These are phyloP conservation scores for Brasenia schreberi DNA, from an alignment of 164 flowering plant genomes.

Conservation along the genomic window DNA sequence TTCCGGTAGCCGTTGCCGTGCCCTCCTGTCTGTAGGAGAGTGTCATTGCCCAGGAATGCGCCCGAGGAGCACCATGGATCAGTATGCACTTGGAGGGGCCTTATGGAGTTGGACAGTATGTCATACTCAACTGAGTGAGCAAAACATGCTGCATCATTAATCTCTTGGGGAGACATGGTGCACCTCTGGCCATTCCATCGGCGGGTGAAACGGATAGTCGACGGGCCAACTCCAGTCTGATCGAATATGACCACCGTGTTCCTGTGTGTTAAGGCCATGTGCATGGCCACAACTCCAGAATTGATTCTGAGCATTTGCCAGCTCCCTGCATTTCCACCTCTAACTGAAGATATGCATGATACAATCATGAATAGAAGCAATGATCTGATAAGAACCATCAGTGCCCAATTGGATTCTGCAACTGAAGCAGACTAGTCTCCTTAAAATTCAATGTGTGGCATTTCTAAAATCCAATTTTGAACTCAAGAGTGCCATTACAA, in stretches of 20 bases:
- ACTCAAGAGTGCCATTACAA: no score
- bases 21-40: constrained; percentile 52
- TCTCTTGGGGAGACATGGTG: background rate
- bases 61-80: constrained; percentile 80
- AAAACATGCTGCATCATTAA: constrained; percentile 33
- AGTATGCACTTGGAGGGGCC: constrained; percentile 35
- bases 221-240: constrained; percentile 31
- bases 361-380: background rate
- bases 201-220: constrained; percentile 20
- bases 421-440: no score
- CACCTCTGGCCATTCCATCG: constrained; percentile 18
- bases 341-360: background rate
- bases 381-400: no score
- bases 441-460: no score
- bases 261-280: constrained; percentile 50
- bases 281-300: constrained; percentile 68
- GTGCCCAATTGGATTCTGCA: no score
- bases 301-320: constrained; percentile 49
- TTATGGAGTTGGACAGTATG: constrained; percentile 21
- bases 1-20: constrained; percentile 23
- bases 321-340: constrained; percentile 17
- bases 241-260: constrained; percentile 57
- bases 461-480: no score
- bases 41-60: constrained; percentile 46
- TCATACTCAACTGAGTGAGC: constrained; percentile 72